Evolutionary conservation across 768 basidiomycete genomes (phyloP), one percentile per base, ranked within the genome.

Genomic region (Lactarius vividus): DNA sequence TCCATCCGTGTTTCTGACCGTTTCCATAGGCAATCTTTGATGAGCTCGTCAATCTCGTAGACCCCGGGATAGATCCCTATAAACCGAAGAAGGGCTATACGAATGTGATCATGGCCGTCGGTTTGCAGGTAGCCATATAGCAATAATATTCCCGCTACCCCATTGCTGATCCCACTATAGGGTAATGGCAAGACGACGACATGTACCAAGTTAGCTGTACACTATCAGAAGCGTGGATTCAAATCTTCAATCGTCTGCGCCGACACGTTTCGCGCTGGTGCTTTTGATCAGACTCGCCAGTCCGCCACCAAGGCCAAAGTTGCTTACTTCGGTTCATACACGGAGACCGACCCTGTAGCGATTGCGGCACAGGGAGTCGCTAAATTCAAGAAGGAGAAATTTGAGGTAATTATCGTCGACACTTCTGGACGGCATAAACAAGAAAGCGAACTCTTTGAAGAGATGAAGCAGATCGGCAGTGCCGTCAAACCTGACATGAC

Each of bases 141-240:
- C 33, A 57, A 63, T 29, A 59, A 7, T 16, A 4, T 23, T 13
- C 15, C 55, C 23, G 56, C 23, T 15, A 20, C 42, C 31, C 57
- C 18, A 23, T 52, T 39, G 55, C 61, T 18, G 54, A 61, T 63
- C 33, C 71, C n/a, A 57, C 44, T 54, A 37, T 71, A 96, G 93
- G 95, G 95, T 58, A 97, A 96, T 61, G 97, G 97, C 52, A 99
- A 99, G 82, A 99, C 97, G 5, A 99, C 97, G 26, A 98, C 96
- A 46, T 99, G 97, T 77, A 99, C 97, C 11, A 99, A 98, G 73
- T 88, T 99, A 46, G 97, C 97, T 0, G 96, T 96, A 1, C 90
- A 98, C 78, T 98, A 98, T 75, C 95, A 96, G 75, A 91, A 92
- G 73, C 88, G 96, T 69, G 97, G 97, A 8, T 92, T 98, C 83